A percentile compares a stretch with the other conserved stretches of the same genome.
These are phyloP conservation scores for Citropsis articulata DNA, from an alignment of 345 rosid species.

Conservation along the genomic window DNA sequence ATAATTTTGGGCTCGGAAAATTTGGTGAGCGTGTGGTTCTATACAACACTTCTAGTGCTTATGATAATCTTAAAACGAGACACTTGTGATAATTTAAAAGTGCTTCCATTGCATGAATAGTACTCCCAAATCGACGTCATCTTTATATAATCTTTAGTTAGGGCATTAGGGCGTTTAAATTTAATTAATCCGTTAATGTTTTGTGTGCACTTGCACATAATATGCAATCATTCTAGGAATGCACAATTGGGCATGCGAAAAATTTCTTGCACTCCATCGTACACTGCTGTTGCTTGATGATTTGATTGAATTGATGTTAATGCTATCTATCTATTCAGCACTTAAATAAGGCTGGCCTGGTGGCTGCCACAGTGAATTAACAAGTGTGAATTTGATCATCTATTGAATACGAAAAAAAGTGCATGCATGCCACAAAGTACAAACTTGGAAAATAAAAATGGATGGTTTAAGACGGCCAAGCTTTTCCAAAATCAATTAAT, in stretches of 20 bases:
- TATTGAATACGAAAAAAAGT: not conserved
- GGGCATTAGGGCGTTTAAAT: not conserved
- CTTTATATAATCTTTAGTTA: not conserved
- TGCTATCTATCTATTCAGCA: not conserved
- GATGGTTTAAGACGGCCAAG: not conserved
- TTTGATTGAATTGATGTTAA: slow-evolving; percentile 1
- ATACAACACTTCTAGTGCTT: not conserved
- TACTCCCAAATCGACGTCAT: not conserved
- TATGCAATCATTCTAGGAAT: slow-evolving; percentile 4
- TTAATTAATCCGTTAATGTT: not conserved
- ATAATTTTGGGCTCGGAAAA: no score
- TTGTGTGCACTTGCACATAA: not conserved
- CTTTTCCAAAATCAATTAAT: slow-evolving; percentile 11
- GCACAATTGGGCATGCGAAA: not conserved
- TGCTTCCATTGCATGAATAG: not conserved
- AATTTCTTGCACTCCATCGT: not conserved
- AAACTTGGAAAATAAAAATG: not conserved
- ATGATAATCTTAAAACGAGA: not conserved
- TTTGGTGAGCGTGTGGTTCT: not conserved
- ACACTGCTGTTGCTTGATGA: not conserved
- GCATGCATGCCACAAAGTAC: not conserved
- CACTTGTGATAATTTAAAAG: not conserved
- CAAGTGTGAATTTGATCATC: not conserved
- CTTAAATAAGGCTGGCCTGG: not conserved
- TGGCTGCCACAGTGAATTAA: not conserved